phyloP scores from a whole-genome alignment of 1,284 basidiomycete genomes.

The Malassezia cuniculi region DNA sequence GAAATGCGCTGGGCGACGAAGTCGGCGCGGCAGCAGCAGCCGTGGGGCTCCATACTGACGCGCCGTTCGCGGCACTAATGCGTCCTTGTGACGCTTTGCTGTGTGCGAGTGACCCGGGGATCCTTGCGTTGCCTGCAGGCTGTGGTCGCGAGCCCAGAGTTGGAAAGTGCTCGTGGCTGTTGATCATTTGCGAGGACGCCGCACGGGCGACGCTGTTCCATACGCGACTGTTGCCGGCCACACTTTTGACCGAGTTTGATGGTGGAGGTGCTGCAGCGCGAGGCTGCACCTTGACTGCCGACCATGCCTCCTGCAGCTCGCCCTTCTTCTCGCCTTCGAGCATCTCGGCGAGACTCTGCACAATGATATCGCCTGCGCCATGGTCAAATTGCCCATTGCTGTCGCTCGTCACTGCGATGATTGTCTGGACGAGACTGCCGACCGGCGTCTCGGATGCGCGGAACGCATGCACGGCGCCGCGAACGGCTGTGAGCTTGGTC shows the following conservation, averaged over 20 bases:
- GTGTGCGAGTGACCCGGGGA: conserved; percentile 32
- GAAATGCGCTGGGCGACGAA: conserved; percentile 13
- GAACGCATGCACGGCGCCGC: conserved; percentile 67
- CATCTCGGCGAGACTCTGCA: conserved; percentile 55
- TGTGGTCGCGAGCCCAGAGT: conserved; percentile 10
- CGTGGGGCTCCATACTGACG: background rate
- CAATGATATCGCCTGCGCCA: conserved; percentile 49
- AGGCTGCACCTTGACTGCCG: conserved; percentile 45
- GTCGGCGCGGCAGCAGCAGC: conserved; percentile 1
- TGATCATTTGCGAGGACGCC: conserved; percentile 13
- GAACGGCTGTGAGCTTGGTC: conserved; percentile 62
- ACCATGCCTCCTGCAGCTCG: conserved; percentile 64
- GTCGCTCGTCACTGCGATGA: conserved; percentile 67
- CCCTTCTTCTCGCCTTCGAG: conserved; percentile 60
- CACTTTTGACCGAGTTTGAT: conserved; percentile 70
- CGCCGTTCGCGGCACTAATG: background rate
- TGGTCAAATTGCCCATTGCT: conserved; percentile 12
- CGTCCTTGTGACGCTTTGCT: conserved; percentile 10
- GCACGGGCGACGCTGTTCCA: conserved; percentile 79
- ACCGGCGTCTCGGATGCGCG: conserved; percentile 65
- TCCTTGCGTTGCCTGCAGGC: conserved; percentile 3
- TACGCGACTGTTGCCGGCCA: conserved; percentile 56
- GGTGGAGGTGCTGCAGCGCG: too few species aligned
- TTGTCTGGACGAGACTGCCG: conserved; percentile 69
- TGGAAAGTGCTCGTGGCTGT: conserved; percentile 26